Conservation (phyloP, 306 rosid genomes). For the Hippophae gyantsensis region DNA sequence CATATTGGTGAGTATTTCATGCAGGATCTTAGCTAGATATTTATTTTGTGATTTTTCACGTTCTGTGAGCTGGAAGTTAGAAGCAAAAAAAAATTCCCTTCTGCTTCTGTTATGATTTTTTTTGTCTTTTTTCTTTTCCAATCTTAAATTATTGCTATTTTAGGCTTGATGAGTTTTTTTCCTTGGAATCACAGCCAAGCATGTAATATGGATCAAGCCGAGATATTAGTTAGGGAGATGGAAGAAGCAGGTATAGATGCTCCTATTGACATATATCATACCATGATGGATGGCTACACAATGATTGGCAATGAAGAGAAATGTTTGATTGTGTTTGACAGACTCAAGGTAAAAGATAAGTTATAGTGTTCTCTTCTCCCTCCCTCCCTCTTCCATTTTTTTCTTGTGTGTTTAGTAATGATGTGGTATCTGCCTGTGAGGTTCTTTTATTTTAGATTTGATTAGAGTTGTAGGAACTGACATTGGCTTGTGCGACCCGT, state of each 20-base stretch:
- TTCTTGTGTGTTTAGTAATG: background rate
- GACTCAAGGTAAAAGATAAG: slow-evolving; percentile 64
- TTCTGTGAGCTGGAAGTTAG: slow-evolving; percentile 1
- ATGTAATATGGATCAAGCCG: slow-evolving; percentile 70
- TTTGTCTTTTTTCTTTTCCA: background rate
- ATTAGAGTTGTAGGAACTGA: too few relatives aligned
- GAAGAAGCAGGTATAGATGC: slow-evolving; percentile 99
- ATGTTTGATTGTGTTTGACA: slow-evolving; percentile 80
- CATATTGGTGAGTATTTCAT: slow-evolving; percentile 58
- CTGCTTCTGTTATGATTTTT: slow-evolving; percentile 1
- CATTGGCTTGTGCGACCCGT: too few relatives aligned
- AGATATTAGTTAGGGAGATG: slow-evolving; percentile 90
- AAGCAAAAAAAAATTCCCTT: background rate
- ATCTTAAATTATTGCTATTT: background rate
- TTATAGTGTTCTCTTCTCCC: background rate
- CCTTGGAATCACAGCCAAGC: slow-evolving; percentile 50
- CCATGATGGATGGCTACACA: slow-evolving; percentile 98
- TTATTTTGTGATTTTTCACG: slow-evolving; percentile 2
- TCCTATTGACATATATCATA: slow-evolving; percentile 84
- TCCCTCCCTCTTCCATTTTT: background rate
- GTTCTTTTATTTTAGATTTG: too few relatives aligned
- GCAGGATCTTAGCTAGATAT: slow-evolving; percentile 11
- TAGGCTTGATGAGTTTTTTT: slow-evolving; percentile 12
- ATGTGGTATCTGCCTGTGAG: too few relatives aligned
- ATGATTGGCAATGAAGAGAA: slow-evolving; percentile 76